Evolutionary conservation across 768 basidiomycete genomes (phyloP).

Genomic region (Fibroporia radiculosa): DNA sequence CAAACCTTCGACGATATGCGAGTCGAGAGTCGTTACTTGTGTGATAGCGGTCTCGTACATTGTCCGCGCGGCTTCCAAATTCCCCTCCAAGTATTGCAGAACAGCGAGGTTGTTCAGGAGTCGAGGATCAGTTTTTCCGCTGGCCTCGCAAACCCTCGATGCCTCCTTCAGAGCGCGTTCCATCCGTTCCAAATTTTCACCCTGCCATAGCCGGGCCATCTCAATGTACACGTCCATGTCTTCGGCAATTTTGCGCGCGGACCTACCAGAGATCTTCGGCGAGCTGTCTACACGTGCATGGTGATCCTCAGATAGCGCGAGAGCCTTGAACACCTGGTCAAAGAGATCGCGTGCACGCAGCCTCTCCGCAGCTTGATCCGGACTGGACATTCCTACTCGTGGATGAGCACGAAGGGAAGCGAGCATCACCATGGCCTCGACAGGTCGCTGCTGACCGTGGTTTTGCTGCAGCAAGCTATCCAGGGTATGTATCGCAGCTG

Average conservation of each 20-base stretch:
- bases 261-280: conserved; percentile 4
- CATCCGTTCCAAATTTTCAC: conserved; percentile 68
- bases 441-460: conserved; percentile 42
- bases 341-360: conserved; percentile 73
- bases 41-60: conserved; percentile 74
- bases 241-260: conserved; percentile 50
- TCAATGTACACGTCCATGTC: conserved; percentile 90
- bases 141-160: conserved; percentile 48
- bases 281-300: conserved; percentile 25
- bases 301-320: conserved; percentile 50
- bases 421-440: conserved; percentile 84
- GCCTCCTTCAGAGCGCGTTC: conserved; percentile 70
- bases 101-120: conserved; percentile 78
- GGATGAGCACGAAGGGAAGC: conserved; percentile 83
- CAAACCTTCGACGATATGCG: conserved; percentile 54
- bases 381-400: conserved; percentile 68
- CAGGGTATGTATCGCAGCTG: conserved; percentile 79
- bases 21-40: conserved; percentile 36
- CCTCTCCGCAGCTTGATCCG: conserved; percentile 68
- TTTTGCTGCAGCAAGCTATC: conserved; percentile 69
- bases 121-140: conserved; percentile 47
- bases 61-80: conserved; percentile 43
- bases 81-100: conserved; percentile 63
- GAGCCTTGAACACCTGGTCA: conserved; percentile 61
- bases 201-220: conserved; percentile 84